Evolutionary conservation across 345 rosid species (phyloP).

Genomic region (Cochlearia excelsa): DNA sequence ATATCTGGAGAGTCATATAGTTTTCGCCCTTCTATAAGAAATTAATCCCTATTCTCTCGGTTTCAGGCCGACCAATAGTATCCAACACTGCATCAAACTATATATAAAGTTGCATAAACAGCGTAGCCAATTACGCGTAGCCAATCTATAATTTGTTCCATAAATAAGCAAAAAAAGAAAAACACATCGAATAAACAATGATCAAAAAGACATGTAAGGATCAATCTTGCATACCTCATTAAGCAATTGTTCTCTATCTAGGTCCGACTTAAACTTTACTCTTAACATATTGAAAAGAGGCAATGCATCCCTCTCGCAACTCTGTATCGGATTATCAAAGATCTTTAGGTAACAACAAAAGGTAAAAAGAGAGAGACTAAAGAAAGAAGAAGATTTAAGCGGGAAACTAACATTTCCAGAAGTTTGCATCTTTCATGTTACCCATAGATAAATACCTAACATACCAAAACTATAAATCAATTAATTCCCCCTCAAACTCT

Average conservation of each 20-base stretch:
- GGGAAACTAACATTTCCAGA: slow-evolving; percentile 61
- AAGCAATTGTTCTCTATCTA: slow-evolving; percentile 80
- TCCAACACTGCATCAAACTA: too few species aligned
- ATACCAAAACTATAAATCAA: slow-evolving; percentile 7
- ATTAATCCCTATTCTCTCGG: too few species aligned
- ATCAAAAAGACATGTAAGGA: background rate
- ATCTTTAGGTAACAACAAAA: slow-evolving; percentile 12
- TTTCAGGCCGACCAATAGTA: too few species aligned
- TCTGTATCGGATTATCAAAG: slow-evolving; percentile 40
- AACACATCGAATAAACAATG: background rate
- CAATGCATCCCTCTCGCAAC: slow-evolving; percentile 83
- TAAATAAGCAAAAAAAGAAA: slow-evolving; percentile 1
- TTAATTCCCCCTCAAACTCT: background rate
- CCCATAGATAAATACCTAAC: slow-evolving; percentile 82
- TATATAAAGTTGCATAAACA: too few species aligned
- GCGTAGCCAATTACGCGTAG: too few species aligned
- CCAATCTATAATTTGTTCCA: too few species aligned
- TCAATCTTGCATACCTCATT: slow-evolving; percentile 52
- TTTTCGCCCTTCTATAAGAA: too few species aligned
- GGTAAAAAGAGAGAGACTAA: slow-evolving; percentile 2
- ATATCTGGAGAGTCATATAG: too few species aligned
- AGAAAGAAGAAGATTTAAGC: slow-evolving; percentile 16
- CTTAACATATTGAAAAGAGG: slow-evolving; percentile 90
- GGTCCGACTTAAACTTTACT: slow-evolving; percentile 59
- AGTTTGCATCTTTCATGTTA: slow-evolving; percentile 82